Base-by-base conservation (phyloP, 2,329 filamentous ascomycete genomes). In the Arthrobotrys iridis region DNA sequence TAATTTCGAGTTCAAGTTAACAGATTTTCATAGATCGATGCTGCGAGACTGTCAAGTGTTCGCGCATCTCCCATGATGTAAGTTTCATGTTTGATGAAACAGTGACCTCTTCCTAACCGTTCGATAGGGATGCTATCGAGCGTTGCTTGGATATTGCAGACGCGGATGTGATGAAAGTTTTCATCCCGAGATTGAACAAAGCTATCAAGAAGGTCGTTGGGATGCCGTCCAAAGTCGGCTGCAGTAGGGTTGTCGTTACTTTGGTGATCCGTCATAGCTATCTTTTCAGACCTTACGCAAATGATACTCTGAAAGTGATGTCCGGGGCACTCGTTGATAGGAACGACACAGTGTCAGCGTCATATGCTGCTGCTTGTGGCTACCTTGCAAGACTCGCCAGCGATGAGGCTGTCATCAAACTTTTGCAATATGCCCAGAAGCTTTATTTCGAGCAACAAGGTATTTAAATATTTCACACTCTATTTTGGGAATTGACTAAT, bases 211-310 rank as follows among this genome's bases (percentile, higher is more conserved):
- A 87, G 24, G 92, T 93, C 0, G 89, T 99, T 37, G 94, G 93
- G 0, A 89, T 98, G 83, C 94, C 94, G 1, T 96, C 93, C 0
- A 98, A 98, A 83, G 91, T 98, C 52, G 95, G 93, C 37, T 96
- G 93, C 80, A 91, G 91, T 77, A 88, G 93, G 65, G 89, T 97
- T 1, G 85, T 99, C 30, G 91, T 92, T 5, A 93, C 92, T 0
- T 86, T 99, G 5, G 91, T 92, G 58, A 94, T 93, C 58, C 88
- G 93, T 10, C 91, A 94, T 77, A 88, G 87, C 35, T 86, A 89
- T 37, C 85, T 93, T 28, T 92, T 97, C 81, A 87, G 87, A 37
- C 89, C 91, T 0, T 89, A 93, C 79, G 90, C 92, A 10, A 88
- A 91, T 77, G 85, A 86, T 6, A 93, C 97, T 79, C 84, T 97